These are phyloP conservation scores for Fusarium temperatum DNA, from an alignment of 2,329 filamentous ascomycete genomes.

Conservation along the genomic window DNA sequence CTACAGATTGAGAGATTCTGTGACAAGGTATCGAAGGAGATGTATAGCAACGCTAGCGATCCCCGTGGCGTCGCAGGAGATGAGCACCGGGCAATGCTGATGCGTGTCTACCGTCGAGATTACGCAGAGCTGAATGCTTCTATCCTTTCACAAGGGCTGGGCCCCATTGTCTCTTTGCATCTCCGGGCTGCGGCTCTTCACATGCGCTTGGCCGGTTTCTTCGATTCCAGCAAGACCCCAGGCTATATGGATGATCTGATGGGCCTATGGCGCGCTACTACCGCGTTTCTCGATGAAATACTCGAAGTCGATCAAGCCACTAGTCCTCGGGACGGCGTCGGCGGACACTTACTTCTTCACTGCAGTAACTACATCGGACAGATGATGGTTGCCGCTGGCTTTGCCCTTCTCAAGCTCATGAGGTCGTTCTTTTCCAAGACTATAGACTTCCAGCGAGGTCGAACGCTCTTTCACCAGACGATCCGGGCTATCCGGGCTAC, in stretches of 20 bases:
- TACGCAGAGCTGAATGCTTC: constrained; percentile 70
- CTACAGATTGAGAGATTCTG: constrained; percentile 78
- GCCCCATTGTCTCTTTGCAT: constrained; percentile 70
- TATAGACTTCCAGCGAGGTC: constrained; percentile 74
- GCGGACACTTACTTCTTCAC: constrained; percentile 68
- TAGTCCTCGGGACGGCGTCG: constrained; percentile 55
- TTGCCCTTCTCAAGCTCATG: constrained; percentile 80
- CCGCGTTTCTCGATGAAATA: constrained; percentile 73
- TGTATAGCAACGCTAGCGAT: constrained; percentile 81
- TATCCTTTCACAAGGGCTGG: constrained; percentile 66
- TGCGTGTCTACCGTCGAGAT: constrained; percentile 72
- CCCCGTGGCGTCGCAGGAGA: constrained; percentile 74
- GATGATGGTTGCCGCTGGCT: constrained; percentile 84
- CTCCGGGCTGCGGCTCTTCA: constrained; percentile 78
- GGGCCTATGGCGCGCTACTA: constrained; percentile 77
- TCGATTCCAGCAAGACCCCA: constrained; percentile 76
- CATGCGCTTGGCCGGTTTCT: constrained; percentile 81
- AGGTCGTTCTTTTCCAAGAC: constrained; percentile 78
- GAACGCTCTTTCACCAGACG: constrained; percentile 74
- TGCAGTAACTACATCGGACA: constrained; percentile 82
- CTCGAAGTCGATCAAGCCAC: constrained; percentile 62
- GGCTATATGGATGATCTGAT: constrained; percentile 79
- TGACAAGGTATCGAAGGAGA: constrained; percentile 80
- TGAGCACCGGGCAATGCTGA: constrained; percentile 72
- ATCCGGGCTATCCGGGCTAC: constrained; percentile 76